Base-by-base conservation (phyloP, 768 basidiomycete species). In the Calocybe indica region DNA sequence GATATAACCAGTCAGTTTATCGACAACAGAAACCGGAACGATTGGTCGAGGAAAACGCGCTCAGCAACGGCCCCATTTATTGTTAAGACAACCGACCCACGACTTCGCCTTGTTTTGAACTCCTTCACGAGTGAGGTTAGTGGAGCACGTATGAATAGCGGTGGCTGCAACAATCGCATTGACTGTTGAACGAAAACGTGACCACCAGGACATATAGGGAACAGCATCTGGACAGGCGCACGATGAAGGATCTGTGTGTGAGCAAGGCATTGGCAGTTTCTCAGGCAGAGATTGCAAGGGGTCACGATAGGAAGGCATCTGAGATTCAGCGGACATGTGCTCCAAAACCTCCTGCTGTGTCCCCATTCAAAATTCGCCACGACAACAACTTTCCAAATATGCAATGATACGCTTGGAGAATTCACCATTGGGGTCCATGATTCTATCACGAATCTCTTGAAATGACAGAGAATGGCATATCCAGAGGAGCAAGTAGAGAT, bases 401-500 rank as follows among this genome's bases (percentile, higher is more conserved):
- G 37, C 28, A 9, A 62, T 37, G 1, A 64, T 38, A 12, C 38
- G 12, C 14, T 51, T 40, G 14, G 47, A 47, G 42, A 63, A 64
- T 7, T 47, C 39, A 10, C 49, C 47, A 35, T 55, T 28, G 11
- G 7, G 40, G 33, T 43, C 34, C 7, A 33, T 12, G 12, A 49
- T 7, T 28, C 32, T 14, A 5, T 42, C 30, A 14, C 41, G 40
- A 13, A 32, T 68, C 40, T 70, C 58, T 43, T 71, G 60, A 4
- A 67, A 71, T 7, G 62, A 52, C 0, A 61, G 37, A 2, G 48
- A 48, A 12, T 58, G 56, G 28, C 34, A 13, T 1, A 72, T 56
- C 69, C 69, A 74, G 1, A 72, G 13, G 1, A 72, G 33, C 30
- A 66, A 14, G 51, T 73, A 70, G 2, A 70, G 37, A 55, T 74